phyloP scores from a whole-genome alignment of 2,329 filamentous ascomycete genomes.

The Sporothrix dimorphospora region DNA sequence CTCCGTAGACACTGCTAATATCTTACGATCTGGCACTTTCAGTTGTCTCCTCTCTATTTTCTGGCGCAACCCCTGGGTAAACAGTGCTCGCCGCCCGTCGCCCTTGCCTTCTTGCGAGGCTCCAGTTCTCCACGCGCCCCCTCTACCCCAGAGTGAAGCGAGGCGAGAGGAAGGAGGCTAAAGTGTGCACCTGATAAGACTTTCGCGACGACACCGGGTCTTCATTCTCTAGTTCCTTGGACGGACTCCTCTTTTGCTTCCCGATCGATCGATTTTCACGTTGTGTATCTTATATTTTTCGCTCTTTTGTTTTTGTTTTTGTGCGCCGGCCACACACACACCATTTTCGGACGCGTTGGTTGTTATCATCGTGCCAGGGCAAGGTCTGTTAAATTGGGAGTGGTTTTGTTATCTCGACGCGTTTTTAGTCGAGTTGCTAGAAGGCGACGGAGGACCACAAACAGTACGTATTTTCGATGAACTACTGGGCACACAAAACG shows the following conservation, averaged over 20 bases:
- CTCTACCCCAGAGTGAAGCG: slow-evolving; percentile 19
- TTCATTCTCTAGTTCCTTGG: slow-evolving; percentile 16
- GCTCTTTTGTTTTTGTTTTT: not conserved
- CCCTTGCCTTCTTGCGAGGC: not conserved
- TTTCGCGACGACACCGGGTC: slow-evolving; percentile 16
- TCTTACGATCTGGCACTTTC: not conserved
- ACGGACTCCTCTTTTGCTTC: not conserved
- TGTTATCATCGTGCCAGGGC: slow-evolving; percentile 5
- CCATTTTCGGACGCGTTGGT: slow-evolving; percentile 6
- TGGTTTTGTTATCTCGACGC: slow-evolving; percentile 21
- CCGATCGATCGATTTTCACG: not conserved
- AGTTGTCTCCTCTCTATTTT: slow-evolving; percentile 7
- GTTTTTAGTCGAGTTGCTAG: slow-evolving; percentile 14
- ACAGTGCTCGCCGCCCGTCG: slow-evolving; percentile 8
- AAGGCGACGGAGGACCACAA: not conserved
- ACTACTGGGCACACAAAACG: not conserved
- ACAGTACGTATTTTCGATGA: not conserved
- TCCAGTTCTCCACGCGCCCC: slow-evolving; percentile 23
- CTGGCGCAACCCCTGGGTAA: slow-evolving; percentile 14
- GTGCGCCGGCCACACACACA: slow-evolving; percentile 14
- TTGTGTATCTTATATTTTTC: not conserved
- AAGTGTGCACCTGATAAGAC: slow-evolving; percentile 26
- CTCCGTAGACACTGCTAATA: not conserved
- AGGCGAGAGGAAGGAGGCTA: not conserved
- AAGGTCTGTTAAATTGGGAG: slow-evolving; percentile 13